Evolutionary conservation across 2,329 filamentous ascomycete species (phyloP).

Genomic region (Cucurbitaria berberidis): DNA sequence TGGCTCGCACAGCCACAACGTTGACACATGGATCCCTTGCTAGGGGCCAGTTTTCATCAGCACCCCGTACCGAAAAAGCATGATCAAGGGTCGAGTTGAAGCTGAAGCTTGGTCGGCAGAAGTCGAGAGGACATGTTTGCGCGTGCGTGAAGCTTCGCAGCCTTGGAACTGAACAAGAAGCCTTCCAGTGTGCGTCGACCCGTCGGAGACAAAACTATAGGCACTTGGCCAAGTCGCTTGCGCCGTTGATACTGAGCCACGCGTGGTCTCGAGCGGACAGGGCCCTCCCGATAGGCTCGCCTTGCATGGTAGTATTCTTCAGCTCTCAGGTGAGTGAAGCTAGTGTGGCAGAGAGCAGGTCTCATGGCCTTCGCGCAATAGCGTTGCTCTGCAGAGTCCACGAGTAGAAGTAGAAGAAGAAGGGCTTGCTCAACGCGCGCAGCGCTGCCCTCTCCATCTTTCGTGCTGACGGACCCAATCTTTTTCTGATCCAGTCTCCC

Average conservation of each 20-base stretch:
- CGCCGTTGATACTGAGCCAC: slow-evolving; percentile 8
- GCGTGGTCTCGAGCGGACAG: slow-evolving; percentile 6
- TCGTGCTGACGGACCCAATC: background rate
- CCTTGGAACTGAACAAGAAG: background rate
- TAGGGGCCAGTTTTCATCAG: background rate
- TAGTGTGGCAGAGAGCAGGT: slow-evolving; percentile 4
- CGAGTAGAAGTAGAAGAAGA: too few relatives aligned
- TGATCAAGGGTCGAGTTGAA: background rate
- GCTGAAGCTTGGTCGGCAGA: background rate
- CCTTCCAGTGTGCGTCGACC: background rate
- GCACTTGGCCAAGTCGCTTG: slow-evolving; percentile 2
- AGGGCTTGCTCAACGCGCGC: background rate
- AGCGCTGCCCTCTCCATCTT: background rate
- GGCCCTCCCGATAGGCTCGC: slow-evolving; percentile 1
- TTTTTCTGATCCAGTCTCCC: background rate
- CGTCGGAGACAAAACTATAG: background rate
- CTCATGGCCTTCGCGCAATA: background rate
- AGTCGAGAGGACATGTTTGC: background rate
- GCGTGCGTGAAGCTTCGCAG: background rate
- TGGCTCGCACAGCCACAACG: slow-evolving; percentile 11
- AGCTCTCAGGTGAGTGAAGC: slow-evolving; percentile 4
- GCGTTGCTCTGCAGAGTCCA: background rate
- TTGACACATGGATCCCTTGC: slow-evolving; percentile 1
- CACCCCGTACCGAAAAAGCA: slow-evolving; percentile 1
- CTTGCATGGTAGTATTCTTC: slow-evolving; percentile 7